phyloP scores from a whole-genome alignment of 2,329 filamentous ascomycete genomes.

The Ascochyta pisi region DNA sequence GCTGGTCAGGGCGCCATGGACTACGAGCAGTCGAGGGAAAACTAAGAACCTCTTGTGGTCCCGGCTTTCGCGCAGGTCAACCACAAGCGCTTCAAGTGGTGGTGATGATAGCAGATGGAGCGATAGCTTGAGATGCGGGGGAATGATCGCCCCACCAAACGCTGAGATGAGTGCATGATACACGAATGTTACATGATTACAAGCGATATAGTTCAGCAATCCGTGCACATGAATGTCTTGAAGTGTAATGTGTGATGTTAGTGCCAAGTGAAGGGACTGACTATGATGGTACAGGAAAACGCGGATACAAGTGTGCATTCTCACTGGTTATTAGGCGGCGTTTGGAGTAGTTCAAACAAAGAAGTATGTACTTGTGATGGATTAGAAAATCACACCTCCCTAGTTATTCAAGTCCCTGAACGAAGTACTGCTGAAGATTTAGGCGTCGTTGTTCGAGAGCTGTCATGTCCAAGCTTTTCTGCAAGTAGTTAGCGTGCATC shows the following conservation, averaged over 20 bases:
- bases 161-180: conserved; percentile 2
- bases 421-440: too few species aligned
- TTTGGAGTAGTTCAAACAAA: too few species aligned
- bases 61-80: neutral
- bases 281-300: too few species aligned
- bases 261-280: neutral
- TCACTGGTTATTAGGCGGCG: too few species aligned
- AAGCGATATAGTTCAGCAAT: neutral
- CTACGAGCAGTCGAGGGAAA: conserved; percentile 10
- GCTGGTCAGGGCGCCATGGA: conserved; percentile 35
- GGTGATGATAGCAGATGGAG: neutral
- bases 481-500: neutral
- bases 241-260: neutral
- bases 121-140: neutral
- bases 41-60: conserved; percentile 1
- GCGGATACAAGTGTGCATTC: neutral
- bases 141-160: neutral
- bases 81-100: neutral
- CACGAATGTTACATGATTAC: neutral
- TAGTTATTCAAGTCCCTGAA: too few species aligned
- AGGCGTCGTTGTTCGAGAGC: neutral
- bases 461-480: neutral
- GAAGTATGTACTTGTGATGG: too few species aligned
- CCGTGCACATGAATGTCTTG: neutral
- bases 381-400: too few species aligned